Evolutionary conservation across 106 monocot genomes (phyloP), one percentile per base, ranked within the genome.

Genomic region (Chionographis japonica): DNA sequence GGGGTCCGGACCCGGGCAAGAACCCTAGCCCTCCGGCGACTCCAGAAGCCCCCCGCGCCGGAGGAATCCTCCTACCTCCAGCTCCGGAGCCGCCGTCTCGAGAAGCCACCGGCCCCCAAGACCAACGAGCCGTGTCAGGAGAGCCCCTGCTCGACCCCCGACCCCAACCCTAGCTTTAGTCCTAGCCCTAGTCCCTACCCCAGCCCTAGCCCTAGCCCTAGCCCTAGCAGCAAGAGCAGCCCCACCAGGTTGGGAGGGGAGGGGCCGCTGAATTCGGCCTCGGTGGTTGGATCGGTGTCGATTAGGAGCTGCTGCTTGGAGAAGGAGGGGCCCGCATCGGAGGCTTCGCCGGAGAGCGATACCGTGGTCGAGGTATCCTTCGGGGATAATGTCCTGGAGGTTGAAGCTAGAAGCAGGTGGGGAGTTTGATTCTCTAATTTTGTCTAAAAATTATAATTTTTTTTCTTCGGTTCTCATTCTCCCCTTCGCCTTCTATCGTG

Each of bases 1-100:
- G 88, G 84, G 5, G 88, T 84, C 46, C 80, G 75, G 38, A 84
- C 88, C 37, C 20, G 88, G 2, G 77, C 88, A n/a, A 65, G 63
- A 73, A 70, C 88, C 58, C 78, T 84, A 17, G 80, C 88, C 6
- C 80, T 81, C 37, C 72, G 69, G 58, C 72, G 76, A 27, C 72
- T 66, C 50, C 75, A 72, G 54, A 65, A 58, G 12, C 13, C 38
- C 13, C 60, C 53, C 68, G 8, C 65, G 15, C 52, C 49, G n/a
- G 36, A 51, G 3, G 60, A 37, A 13, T 52, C 57, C 13, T 69
- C 69, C 50, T 77, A 81, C 68, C 81, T 81, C 54, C 74, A 85
- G 67, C 70, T 85, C 53, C 80, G 85, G 4, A 81, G 74, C 67
- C 76, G 81, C 27, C 72, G 85, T 18, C 74, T 85, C 12, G 69